Evolutionary conservation across 805 yeast species (phyloP), one percentile per base, ranked within the genome.

Genomic region (Saturnispora halmiae): DNA sequence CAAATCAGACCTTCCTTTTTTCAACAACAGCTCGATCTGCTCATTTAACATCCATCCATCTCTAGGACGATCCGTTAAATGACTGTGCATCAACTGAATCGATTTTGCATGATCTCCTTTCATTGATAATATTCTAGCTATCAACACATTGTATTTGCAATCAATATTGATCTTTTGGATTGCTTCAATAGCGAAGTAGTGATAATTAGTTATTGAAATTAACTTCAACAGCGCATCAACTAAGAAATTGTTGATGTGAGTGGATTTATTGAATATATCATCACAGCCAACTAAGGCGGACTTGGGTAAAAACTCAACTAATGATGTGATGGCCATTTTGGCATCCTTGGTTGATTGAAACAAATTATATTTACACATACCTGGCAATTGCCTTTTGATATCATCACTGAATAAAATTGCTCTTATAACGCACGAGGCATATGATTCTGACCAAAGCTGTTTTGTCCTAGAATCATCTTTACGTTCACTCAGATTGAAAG

Each of bases 21-120:
- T 53, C 4, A 79, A 59, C 41, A 85, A 64, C 51, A 78, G 82
- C 47, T 69, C 67, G 1, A 82, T 75, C 58, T 85, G 94, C 48
- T 73, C 72, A 11, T 70, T 62, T 22, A 82, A 60, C 46, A 81
- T 59, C 41, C 73, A 61, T 0, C 82, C 79, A 50, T 75, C 73
- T 33, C 81, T 73, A 2, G 84, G 68, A 32, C 65, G 58, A 34
- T 50, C 48, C 31, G 52, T 43, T 15, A 75, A 58, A 6, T 65
- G 60, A 10, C 58, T 55, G 43, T 68, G 64, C 60, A 75, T 57
- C 21, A 59, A 43, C 33, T 57, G 48, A 20, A 76, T 70, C 5
- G 79, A 79, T 34, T 64, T 60, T 13, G 66, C 65, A 47, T 71
- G 77, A 42, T 66, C 65, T 46, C 71, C 65, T 42, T 60, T 59